Conservation (phyloP, 2,329 filamentous ascomycete species). For the Didymella pomorum region DNA sequence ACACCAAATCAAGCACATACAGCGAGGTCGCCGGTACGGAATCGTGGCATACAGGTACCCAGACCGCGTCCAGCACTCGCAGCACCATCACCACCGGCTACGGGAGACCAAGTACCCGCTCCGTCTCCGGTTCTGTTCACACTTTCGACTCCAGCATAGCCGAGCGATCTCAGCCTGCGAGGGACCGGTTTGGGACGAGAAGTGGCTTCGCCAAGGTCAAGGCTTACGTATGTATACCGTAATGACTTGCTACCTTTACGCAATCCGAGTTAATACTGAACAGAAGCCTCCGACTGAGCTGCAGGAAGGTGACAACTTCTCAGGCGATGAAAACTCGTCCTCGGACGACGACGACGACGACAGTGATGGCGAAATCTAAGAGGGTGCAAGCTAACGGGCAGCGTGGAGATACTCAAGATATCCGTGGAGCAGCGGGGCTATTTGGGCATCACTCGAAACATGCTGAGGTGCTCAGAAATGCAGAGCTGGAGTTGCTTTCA, state of each 20-base stretch:
- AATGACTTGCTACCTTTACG: neutral
- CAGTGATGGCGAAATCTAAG: slow-evolving; percentile 35
- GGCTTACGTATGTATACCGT: slow-evolving; percentile 36
- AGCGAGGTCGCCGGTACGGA: slow-evolving; percentile 23
- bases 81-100: slow-evolving; percentile 29
- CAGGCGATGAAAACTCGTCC: slow-evolving; percentile 50
- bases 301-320: slow-evolving; percentile 49
- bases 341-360: slow-evolving; percentile 46
- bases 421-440: neutral
- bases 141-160: slow-evolving; percentile 37
- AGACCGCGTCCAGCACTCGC: slow-evolving; percentile 12
- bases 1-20: slow-evolving; percentile 15
- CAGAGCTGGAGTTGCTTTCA: neutral
- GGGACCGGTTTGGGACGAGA: slow-evolving; percentile 7
- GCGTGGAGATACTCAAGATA: neutral
- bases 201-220: slow-evolving; percentile 42
- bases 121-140: slow-evolving; percentile 24
- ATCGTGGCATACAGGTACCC: slow-evolving; percentile 39
- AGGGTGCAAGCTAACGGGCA: neutral
- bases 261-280: neutral
- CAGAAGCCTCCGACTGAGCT: neutral
- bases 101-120: slow-evolving; percentile 27
- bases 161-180: slow-evolving; percentile 31
- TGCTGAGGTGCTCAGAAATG: neutral
- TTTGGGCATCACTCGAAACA: neutral